Percentiles rank a stretch among this genome's conserved stretches.
Conservation (phyloP, 345 rosid genomes). For the Lumnitzera littorea region DNA sequence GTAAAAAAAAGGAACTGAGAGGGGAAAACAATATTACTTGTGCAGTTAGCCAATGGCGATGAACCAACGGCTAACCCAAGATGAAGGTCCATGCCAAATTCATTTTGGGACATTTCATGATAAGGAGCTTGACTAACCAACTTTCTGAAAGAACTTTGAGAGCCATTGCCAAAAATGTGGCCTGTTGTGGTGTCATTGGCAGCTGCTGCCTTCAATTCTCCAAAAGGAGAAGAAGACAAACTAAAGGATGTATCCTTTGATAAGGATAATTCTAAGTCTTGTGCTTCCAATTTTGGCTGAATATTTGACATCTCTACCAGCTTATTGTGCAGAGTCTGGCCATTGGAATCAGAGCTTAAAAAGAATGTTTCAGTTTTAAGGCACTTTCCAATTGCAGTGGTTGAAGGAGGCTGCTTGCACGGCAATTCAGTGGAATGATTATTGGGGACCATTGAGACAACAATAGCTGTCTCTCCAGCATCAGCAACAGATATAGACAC, state of each 20-base stretch:
- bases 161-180: slow-evolving; percentile 14
- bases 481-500: slow-evolving; percentile 80
- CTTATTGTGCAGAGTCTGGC: slow-evolving; percentile 18
- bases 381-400: slow-evolving; percentile 25
- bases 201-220: slow-evolving; percentile 22
- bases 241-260: slow-evolving; percentile 29
- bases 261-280: slow-evolving; percentile 38
- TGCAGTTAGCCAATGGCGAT: slow-evolving; percentile 23
- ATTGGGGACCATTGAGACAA: slow-evolving; percentile 67
- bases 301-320: slow-evolving; percentile 23
- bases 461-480: slow-evolving; percentile 90
- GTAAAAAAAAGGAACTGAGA: background rate
- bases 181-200: slow-evolving; percentile 18
- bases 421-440: slow-evolving; percentile 37
- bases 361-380: slow-evolving; percentile 14
- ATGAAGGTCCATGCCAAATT: slow-evolving; percentile 30
- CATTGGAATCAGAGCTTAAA: slow-evolving; percentile 22
- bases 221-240: slow-evolving; percentile 24
- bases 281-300: slow-evolving; percentile 23
- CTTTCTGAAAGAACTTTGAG: slow-evolving; percentile 20
- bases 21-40: background rate
- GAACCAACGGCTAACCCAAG: slow-evolving; percentile 38
- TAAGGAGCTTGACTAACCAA: slow-evolving; percentile 10
- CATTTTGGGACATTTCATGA: slow-evolving; percentile 19
- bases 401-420: slow-evolving; percentile 24